These are phyloP conservation scores for Gynandropsis gynandra DNA, from an alignment of 345 rosid genomes.

Conservation along the genomic window DNA sequence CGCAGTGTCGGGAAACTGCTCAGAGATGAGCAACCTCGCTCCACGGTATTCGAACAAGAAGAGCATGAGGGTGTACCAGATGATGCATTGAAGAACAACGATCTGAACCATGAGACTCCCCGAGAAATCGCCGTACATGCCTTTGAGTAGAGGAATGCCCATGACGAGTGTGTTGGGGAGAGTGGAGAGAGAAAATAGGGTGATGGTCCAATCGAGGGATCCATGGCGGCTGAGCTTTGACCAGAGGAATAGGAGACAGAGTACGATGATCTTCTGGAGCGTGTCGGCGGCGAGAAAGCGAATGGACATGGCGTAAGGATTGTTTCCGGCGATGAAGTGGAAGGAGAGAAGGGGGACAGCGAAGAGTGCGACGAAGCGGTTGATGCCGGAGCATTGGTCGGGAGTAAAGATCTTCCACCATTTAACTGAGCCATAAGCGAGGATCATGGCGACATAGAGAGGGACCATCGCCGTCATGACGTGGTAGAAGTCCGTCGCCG, in stretches of 20 bases:
- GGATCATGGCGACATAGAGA: slow-evolving; percentile 91
- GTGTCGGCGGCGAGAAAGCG: slow-evolving; percentile 50
- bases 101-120: slow-evolving; percentile 43
- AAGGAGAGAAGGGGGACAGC: slow-evolving; percentile 97
- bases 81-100: slow-evolving; percentile 41
- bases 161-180: slow-evolving; percentile 50
- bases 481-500: slow-evolving; percentile 69
- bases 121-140: slow-evolving; percentile 52
- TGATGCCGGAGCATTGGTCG: slow-evolving; percentile 95
- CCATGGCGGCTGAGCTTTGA: slow-evolving; percentile 32
- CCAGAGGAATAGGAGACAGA: slow-evolving; percentile 39
- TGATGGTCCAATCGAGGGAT: slow-evolving; percentile 43
- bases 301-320: slow-evolving; percentile 42
- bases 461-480: slow-evolving; percentile 99
- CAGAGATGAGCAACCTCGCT: slow-evolving; percentile 36
- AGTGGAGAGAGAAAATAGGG: slow-evolving; percentile 40
- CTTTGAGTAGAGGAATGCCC: slow-evolving; percentile 48
- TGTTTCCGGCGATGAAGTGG: slow-evolving; percentile 55
- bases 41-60: slow-evolving; percentile 49
- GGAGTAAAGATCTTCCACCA: slow-evolving; percentile 99
- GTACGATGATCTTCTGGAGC: slow-evolving; percentile 43
- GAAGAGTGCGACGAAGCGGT: slow-evolving; percentile 94
- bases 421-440: slow-evolving; percentile 93
- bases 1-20: slow-evolving; percentile 51
- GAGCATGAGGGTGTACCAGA: slow-evolving; percentile 51